phyloP scores from a whole-genome alignment of 2,329 filamentous ascomycete species.

The Mycosphaerelloides madeirae region DNA sequence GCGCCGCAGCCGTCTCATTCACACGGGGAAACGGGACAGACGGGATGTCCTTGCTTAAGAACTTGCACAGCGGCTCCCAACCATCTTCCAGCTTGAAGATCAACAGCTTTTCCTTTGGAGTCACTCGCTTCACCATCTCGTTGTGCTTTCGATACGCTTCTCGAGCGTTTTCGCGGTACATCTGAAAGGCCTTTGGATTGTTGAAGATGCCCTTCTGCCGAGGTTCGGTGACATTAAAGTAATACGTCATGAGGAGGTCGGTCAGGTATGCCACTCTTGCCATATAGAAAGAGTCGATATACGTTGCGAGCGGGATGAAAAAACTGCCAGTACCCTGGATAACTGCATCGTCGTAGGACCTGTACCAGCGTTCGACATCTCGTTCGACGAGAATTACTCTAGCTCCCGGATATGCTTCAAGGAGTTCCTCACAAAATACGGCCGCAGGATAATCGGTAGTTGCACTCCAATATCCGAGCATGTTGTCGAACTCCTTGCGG shows the following conservation, averaged over 20 bases:
- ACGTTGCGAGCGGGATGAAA: neutral
- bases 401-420: slow-evolving; percentile 9
- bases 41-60: slow-evolving; percentile 10
- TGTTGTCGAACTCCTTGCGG: slow-evolving; percentile 55
- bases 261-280: neutral
- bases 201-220: slow-evolving; percentile 1
- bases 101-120: slow-evolving; percentile 7
- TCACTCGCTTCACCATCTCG: slow-evolving; percentile 2
- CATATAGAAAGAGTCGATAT: slow-evolving; percentile 2
- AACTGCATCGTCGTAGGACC: neutral
- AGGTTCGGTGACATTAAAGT: slow-evolving; percentile 3
- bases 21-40: slow-evolving; percentile 8
- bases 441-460: slow-evolving; percentile 12
- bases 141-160: slow-evolving; percentile 8
- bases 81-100: slow-evolving; percentile 8
- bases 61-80: slow-evolving; percentile 13
- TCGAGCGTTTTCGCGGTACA: slow-evolving; percentile 8
- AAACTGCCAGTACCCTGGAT: neutral
- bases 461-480: slow-evolving; percentile 54
- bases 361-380: slow-evolving; percentile 39
- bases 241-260: slow-evolving; percentile 3
- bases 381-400: slow-evolving; percentile 48
- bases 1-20: slow-evolving; percentile 6
- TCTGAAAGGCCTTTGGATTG: neutral
- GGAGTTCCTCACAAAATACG: slow-evolving; percentile 16